These are phyloP conservation scores for Populus hybrid DNA, from an alignment of 441 rosid species.

Conservation along the genomic window DNA sequence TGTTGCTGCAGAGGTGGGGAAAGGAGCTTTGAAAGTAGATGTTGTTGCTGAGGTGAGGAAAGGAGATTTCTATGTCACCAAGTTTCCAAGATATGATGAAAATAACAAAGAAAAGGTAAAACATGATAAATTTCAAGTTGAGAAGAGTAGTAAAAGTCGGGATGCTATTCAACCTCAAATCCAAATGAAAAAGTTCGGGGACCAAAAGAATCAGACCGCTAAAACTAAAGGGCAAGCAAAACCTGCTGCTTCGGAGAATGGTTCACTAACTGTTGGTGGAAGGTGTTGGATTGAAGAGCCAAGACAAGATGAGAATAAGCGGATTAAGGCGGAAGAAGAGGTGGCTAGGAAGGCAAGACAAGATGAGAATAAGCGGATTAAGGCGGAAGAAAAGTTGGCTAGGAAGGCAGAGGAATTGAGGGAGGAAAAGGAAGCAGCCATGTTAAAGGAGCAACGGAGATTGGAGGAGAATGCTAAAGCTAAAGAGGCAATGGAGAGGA, in stretches of 20 bases:
- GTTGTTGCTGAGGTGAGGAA: conserved; percentile 41
- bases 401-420: conserved; percentile 70
- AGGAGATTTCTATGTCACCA: conserved; percentile 52
- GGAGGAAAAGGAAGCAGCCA: conserved; percentile 60
- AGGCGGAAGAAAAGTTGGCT: conserved; percentile 66
- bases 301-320: conserved; percentile 48
- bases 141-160: conserved; percentile 58
- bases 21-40: not conserved
- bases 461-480: conserved; percentile 78
- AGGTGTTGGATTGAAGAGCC: conserved; percentile 38
- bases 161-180: conserved; percentile 59
- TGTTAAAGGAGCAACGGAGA: conserved; percentile 58
- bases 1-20: conserved; percentile 39
- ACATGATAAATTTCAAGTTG: conserved; percentile 47
- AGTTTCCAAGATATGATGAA: conserved; percentile 66
- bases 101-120: conserved; percentile 50
- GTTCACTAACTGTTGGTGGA: conserved; percentile 29
- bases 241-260: conserved; percentile 32
- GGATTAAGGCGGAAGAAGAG: conserved; percentile 67
- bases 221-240: conserved; percentile 42
- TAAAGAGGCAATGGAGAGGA: conserved; percentile 78
- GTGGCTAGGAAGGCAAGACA: conserved; percentile 41
- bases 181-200: conserved; percentile 37
- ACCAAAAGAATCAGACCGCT: conserved; percentile 39
- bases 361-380: conserved; percentile 47